Evolutionary conservation across 2,329 filamentous ascomycete genomes (phyloP).

Genomic region (Monosporascus sp.): DNA sequence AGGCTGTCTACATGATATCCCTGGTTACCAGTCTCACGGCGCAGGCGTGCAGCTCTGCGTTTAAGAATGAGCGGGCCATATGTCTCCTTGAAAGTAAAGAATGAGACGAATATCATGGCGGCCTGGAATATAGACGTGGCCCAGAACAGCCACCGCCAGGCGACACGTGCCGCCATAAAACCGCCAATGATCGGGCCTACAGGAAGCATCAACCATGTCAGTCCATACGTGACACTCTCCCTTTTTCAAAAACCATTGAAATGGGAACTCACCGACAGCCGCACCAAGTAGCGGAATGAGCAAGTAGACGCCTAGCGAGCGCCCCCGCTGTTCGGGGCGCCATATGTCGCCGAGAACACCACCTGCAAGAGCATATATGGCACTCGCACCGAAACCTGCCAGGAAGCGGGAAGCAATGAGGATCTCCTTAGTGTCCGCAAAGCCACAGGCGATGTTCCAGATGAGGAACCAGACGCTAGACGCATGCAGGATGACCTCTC

Average conservation of each 20-base stretch:
- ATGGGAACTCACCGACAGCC: conserved; percentile 26
- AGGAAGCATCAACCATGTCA: too few relatives aligned
- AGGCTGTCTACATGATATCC: conserved; percentile 32
- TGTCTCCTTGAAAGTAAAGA: conserved; percentile 33
- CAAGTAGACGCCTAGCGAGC: conserved; percentile 32
- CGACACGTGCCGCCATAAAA: conserved; percentile 29
- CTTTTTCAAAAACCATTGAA: background rate
- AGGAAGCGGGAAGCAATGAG: conserved; percentile 42
- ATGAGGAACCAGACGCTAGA: conserved; percentile 45
- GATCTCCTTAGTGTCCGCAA: conserved; percentile 31
- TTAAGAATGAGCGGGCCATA: conserved; percentile 32
- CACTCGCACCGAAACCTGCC: conserved; percentile 42
- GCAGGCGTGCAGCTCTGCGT: conserved; percentile 26
- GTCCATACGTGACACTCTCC: too few relatives aligned
- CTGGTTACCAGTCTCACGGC: conserved; percentile 25
- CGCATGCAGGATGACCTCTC: conserved; percentile 34
- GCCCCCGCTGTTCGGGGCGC: conserved; percentile 39
- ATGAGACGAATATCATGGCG: conserved; percentile 28
- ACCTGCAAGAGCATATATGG: conserved; percentile 39
- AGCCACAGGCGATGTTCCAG: conserved; percentile 43
- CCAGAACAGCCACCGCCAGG: conserved; percentile 44
- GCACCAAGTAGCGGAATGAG: conserved; percentile 35
- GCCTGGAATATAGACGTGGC: conserved; percentile 36
- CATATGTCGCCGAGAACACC: conserved; percentile 44
- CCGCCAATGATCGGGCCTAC: conserved; percentile 29